Conservation (phyloP, 1,284 basidiomycete species). For the Ceratorhiza oryzae-sativae region DNA sequence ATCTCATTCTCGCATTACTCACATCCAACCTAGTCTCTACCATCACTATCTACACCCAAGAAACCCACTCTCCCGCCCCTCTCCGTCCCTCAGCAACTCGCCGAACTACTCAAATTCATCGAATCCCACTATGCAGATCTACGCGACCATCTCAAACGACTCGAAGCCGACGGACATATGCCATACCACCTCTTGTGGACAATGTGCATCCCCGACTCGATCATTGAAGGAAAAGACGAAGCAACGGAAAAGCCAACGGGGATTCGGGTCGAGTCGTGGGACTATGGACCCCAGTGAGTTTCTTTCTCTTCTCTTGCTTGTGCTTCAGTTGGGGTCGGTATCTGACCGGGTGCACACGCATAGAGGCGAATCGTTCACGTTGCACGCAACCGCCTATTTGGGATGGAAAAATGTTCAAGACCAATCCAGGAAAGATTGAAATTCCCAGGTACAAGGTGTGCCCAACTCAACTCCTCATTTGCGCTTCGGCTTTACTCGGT, state of each 20-base stretch:
- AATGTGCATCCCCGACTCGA: background rate
- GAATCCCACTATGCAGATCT: background rate
- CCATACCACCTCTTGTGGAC: slow-evolving; percentile 5
- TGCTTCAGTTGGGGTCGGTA: background rate
- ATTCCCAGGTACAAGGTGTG: slow-evolving; percentile 9
- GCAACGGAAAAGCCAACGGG: slow-evolving; percentile 11
- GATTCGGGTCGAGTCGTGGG: slow-evolving; percentile 11
- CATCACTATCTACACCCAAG: background rate
- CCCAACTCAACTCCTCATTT: too few species aligned
- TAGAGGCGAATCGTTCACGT: slow-evolving; percentile 7
- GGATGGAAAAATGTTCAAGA: slow-evolving; percentile 13
- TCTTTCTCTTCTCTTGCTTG: too few species aligned
- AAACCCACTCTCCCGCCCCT: background rate
- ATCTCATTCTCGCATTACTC: background rate
- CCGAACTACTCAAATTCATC: slow-evolving; percentile 8
- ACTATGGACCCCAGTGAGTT: background rate
- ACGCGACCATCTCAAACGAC: background rate
- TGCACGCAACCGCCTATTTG: slow-evolving; percentile 1
- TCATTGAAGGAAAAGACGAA: background rate
- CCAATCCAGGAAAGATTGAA: background rate
- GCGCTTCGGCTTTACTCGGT: too few species aligned
- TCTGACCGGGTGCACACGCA: background rate
- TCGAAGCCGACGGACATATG: background rate
- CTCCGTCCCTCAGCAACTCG: background rate
- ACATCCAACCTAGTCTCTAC: background rate